Evolutionary conservation across 352 stramenopile genomes (phyloP).

Genomic region (Globisporangium nodosum): DNA sequence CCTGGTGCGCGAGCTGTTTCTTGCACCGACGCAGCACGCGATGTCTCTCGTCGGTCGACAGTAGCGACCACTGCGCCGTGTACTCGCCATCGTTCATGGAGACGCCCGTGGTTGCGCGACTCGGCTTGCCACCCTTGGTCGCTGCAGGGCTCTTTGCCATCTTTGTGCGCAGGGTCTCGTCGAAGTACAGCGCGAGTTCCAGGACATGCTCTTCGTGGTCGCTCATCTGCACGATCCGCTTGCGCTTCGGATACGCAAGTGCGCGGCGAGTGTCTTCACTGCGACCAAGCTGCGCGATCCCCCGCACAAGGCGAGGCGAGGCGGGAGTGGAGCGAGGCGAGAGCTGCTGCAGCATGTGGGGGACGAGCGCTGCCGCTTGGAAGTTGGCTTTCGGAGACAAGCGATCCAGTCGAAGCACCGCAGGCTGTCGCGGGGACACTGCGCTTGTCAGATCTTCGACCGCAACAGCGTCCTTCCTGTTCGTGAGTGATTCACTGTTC

Average conservation of each 20-base stretch:
- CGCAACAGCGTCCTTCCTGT: background rate
- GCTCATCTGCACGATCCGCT: slow-evolving; percentile 34
- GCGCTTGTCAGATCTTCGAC: background rate
- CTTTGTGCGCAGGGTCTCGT: slow-evolving; percentile 11
- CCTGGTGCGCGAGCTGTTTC: slow-evolving; percentile 11
- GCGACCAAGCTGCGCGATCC: background rate
- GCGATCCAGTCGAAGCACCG: slow-evolving; percentile 2
- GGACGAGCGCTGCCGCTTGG: slow-evolving; percentile 5
- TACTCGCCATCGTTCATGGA: too few relatives aligned
- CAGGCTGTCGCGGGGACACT: background rate
- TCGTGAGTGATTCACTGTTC: background rate
- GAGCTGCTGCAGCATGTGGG: slow-evolving; percentile 17
- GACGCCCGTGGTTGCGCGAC: too few relatives aligned
- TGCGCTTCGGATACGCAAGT: slow-evolving; percentile 7
- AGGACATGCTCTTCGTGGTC: slow-evolving; percentile 36
- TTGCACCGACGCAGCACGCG: slow-evolving; percentile 11
- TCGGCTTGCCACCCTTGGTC: background rate
- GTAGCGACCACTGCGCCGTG: slow-evolving; percentile 14
- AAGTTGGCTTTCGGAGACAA: slow-evolving; percentile 12
- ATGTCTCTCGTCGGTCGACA: slow-evolving; percentile 10
- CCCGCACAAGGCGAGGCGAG: background rate
- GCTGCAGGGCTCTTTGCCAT: background rate
- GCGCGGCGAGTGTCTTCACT: background rate
- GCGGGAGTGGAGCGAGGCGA: slow-evolving; percentile 11
- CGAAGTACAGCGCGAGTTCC: slow-evolving; percentile 32